phyloP scores from a whole-genome alignment of 1,284 basidiomycete species.

The Austroboletus rostrupii region DNA sequence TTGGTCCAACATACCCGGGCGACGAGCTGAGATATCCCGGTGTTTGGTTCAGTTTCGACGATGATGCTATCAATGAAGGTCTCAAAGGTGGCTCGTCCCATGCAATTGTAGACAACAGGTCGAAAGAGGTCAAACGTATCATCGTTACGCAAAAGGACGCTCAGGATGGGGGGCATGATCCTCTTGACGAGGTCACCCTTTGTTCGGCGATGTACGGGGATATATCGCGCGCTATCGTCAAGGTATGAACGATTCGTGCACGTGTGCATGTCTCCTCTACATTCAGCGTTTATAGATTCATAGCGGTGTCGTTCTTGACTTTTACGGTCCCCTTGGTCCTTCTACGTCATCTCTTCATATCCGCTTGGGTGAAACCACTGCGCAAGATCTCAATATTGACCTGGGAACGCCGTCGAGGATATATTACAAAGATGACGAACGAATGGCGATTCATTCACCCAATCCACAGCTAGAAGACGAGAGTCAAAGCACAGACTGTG shows the following conservation, averaged over 20 bases:
- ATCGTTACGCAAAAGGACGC: constrained; percentile 63
- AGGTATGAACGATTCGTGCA: constrained; percentile 39
- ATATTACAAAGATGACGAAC: constrained; percentile 84
- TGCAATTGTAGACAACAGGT: constrained; percentile 47
- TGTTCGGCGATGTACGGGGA: constrained; percentile 69
- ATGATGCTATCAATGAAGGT: constrained; percentile 54
- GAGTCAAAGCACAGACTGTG: constrained; percentile 43
- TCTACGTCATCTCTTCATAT: constrained; percentile 48
- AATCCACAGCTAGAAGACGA: constrained; percentile 38
- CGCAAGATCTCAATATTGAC: constrained; percentile 76
- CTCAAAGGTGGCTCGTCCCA: constrained; percentile 40
- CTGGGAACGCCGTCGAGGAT: constrained; percentile 75
- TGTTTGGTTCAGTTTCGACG: constrained; percentile 76
- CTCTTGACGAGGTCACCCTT: constrained; percentile 62
- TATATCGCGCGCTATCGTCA: constrained; percentile 59
- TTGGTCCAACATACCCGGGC: constrained; percentile 83
- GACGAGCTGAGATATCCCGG: constrained; percentile 79
- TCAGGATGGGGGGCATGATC: constrained; percentile 55
- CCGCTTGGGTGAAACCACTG: constrained; percentile 74
- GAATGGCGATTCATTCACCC: constrained; percentile 76
- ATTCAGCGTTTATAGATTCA: constrained; percentile 49
- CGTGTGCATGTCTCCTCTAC: not conserved
- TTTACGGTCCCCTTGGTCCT: constrained; percentile 51
- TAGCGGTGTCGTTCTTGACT: constrained; percentile 65
- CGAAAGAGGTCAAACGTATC: constrained; percentile 73